Evolutionary conservation across 1,284 basidiomycete species (phyloP), one percentile per base, ranked within the genome.

Genomic region (Cutaneotrichosporon sp.): DNA sequence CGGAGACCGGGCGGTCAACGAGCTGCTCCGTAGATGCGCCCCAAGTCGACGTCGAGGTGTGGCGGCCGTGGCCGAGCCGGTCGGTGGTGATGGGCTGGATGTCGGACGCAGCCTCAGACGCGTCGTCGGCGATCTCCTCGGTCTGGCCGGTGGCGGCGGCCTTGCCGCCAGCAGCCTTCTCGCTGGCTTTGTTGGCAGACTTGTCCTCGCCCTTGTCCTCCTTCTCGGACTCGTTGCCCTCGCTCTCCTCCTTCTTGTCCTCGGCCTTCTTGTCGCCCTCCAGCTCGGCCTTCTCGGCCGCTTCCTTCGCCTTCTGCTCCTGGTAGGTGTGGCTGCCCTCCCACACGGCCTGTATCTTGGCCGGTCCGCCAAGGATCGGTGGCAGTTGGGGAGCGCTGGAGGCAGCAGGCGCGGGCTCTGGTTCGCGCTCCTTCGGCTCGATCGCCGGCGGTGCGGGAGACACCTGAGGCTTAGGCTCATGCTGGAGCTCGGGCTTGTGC

Each of bases 91-190:
- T 50, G 8, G 47, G 47, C 27, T 50, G 47, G 13, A 18, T 16
- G 9, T 50, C 47, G 4, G 43, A 45, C 27, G 47, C 25, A 2
- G 27, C 25, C 18, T 50, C 47, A 4, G 47, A 50, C 16, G 47
- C 47, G 27, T 50, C 47, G 27, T 50, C 47, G 27, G 18, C 47
- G 13, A 50, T 50, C 27, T 50, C 47, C 18, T 50, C 47, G 14
- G 14, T 31, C 47, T 50, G 27, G 25, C 47, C 47, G 27, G 47
- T 6, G 10, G 16, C 38, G 7, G 45, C 45, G 22, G 45, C 22
- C 45, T 46, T 46, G 45, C 14, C 7, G 22, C 25, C 45, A 4
- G 4, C 45, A 1, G 45, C 22, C 22, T 14, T 24, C 45, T 46
- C 45, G 7, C 20, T 22, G 8, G 18, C 18, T 5, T 51, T 18